Percentiles rank a stretch among this genome's conserved stretches.
Evolutionary conservation across 108 stramenopile species (phyloP).

Genomic region (Cyclotella atomus): DNA sequence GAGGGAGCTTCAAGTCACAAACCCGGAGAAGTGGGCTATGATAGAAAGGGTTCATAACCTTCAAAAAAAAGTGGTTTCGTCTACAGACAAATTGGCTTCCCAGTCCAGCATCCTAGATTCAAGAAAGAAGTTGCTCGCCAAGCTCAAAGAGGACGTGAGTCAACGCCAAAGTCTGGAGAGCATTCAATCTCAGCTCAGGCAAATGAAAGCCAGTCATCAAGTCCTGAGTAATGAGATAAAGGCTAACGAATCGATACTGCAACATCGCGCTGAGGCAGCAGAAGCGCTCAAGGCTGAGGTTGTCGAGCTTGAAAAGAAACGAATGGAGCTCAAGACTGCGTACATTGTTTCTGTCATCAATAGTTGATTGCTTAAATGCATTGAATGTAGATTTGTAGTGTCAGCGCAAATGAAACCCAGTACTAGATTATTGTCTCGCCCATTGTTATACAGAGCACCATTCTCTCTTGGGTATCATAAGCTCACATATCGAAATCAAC

Average conservation of each 20-base stretch:
- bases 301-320: constrained; percentile 9
- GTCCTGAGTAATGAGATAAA: constrained; percentile 2
- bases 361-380: not conserved
- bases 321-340: constrained; percentile 6
- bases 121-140: not conserved
- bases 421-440: no score
- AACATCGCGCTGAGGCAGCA: not conserved
- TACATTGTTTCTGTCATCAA: constrained; percentile 20
- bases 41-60: constrained; percentile 11
- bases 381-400: not conserved
- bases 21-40: not conserved
- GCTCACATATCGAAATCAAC: not conserved
- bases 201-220: not conserved
- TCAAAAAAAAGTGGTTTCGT: constrained; percentile 1
- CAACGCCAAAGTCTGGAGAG: not conserved
- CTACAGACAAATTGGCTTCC: not conserved
- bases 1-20: constrained; percentile 7
- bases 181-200: not conserved
- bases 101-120: not conserved
- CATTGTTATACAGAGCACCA: no score
- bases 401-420: not conserved
- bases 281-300: not conserved
- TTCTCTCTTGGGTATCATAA: no score
- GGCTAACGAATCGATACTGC: not conserved
- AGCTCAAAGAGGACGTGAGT: not conserved